Conservation (phyloP, 2,329 filamentous ascomycete genomes). For the Monosporascus sp. region DNA sequence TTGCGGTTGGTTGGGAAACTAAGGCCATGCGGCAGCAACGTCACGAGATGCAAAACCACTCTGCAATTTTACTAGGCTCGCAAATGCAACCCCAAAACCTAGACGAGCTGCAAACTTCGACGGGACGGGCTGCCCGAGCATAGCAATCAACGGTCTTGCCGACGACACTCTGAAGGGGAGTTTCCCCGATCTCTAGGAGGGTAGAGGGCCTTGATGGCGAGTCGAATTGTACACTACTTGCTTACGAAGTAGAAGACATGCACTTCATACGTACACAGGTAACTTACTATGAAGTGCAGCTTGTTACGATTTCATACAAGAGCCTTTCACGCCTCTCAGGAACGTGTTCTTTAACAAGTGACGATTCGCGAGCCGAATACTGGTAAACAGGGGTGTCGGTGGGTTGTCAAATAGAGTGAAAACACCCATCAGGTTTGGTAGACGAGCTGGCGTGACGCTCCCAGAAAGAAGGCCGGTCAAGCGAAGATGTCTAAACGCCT, state of each 20-base stretch:
- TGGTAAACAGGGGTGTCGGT: neutral
- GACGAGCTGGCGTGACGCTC: neutral
- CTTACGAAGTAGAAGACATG: no score
- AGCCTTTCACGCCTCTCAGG: neutral
- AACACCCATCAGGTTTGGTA: no score
- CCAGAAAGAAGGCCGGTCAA: neutral
- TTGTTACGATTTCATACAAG: no score
- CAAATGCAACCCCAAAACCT: neutral
- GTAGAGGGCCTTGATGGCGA: no score
- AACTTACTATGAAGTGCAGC: no score
- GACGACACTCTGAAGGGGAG: neutral
- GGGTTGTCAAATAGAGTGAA: no score
- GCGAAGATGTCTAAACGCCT: neutral
- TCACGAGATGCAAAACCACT: neutral
- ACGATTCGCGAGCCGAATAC: neutral
- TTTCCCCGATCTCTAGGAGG: neutral
- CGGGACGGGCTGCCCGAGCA: neutral
- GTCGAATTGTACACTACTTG: no score
- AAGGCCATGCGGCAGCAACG: neutral
- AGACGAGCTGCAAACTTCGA: neutral
- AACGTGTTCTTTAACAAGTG: neutral
- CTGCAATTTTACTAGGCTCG: neutral
- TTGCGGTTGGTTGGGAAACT: neutral
- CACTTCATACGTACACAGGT: no score
- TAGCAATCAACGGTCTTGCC: neutral